Conservation (phyloP, 1,139 yeast species). For the Candida tropicalis region DNA sequence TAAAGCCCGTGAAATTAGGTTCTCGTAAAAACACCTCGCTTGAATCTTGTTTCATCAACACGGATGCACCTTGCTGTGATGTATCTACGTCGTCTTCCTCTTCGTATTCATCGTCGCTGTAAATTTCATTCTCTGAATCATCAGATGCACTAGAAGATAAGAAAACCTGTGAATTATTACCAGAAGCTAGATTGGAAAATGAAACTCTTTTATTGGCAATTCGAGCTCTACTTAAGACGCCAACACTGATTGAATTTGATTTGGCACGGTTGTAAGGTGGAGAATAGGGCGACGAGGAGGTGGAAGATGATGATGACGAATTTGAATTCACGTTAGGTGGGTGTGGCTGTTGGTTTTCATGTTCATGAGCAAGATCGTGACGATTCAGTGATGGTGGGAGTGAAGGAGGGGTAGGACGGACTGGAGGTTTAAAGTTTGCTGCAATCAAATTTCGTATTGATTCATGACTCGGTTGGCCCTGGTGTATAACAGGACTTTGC, state of each 20-base stretch:
- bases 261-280: slow-evolving; percentile 9
- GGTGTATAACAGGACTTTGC: slow-evolving; percentile 1
- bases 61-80: not conserved
- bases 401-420: not conserved
- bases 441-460: slow-evolving; percentile 17
- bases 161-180: slow-evolving; percentile 15
- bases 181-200: slow-evolving; percentile 17
- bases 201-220: slow-evolving; percentile 15
- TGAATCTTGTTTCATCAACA: slow-evolving; percentile 4
- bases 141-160: slow-evolving; percentile 10
- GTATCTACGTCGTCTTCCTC: slow-evolving; percentile 8
- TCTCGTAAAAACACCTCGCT: slow-evolving; percentile 12
- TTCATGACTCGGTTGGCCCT: slow-evolving; percentile 11
- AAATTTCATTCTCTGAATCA: slow-evolving; percentile 13
- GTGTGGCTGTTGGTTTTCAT: slow-evolving; percentile 4
- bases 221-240: slow-evolving; percentile 14
- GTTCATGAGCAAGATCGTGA: not conserved
- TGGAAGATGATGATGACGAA: slow-evolving; percentile 2
- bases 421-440: slow-evolving; percentile 14
- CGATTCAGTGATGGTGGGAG: not conserved
- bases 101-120: slow-evolving; percentile 6
- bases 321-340: not conserved
- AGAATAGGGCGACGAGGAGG: slow-evolving; percentile 6
- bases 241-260: slow-evolving; percentile 19
- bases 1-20: slow-evolving; percentile 11